phyloP scores from a whole-genome alignment of 140 eudicot species.

The Stevia rebaudiana region DNA sequence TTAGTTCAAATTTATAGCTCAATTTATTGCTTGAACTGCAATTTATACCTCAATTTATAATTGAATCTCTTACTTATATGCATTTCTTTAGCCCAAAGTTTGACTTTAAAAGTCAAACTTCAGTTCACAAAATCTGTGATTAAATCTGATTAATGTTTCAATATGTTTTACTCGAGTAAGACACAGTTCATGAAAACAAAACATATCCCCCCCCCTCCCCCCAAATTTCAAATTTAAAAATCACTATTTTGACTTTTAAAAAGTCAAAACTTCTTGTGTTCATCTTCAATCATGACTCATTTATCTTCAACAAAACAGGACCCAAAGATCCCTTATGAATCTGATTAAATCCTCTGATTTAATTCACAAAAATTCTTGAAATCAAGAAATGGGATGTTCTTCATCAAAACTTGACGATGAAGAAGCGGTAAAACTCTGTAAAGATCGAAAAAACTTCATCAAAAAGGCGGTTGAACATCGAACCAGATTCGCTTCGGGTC shows the following conservation, averaged over 20 bases:
- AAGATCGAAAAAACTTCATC: slow-evolving; percentile 84
- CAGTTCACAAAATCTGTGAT: background rate
- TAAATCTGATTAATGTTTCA: background rate
- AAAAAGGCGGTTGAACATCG: slow-evolving; percentile 91
- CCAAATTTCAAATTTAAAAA: background rate
- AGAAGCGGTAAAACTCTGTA: slow-evolving; percentile 85
- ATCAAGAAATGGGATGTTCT: slow-evolving; percentile 86
- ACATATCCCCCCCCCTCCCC: background rate
- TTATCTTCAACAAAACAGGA: slow-evolving; percentile 29
- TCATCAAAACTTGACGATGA: slow-evolving; percentile 86
- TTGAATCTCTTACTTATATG: background rate
- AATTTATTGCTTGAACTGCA: background rate
- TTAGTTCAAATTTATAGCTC: background rate
- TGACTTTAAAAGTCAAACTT: slow-evolving; percentile 21
- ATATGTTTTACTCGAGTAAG: background rate
- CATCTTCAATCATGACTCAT: background rate
- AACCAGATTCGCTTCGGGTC: slow-evolving; percentile 68
- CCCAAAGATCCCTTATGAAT: slow-evolving; percentile 48
- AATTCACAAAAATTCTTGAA: slow-evolving; percentile 34
- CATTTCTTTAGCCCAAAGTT: background rate
- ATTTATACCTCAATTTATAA: too few species aligned
- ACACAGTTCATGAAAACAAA: background rate
- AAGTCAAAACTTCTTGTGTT: slow-evolving; percentile 10
- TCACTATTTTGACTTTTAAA: background rate
- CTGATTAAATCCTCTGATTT: slow-evolving; percentile 37